Evolutionary conservation across 78 protist genomes (phyloP).

Genomic region (Neovahlkampfia damariscottae): DNA sequence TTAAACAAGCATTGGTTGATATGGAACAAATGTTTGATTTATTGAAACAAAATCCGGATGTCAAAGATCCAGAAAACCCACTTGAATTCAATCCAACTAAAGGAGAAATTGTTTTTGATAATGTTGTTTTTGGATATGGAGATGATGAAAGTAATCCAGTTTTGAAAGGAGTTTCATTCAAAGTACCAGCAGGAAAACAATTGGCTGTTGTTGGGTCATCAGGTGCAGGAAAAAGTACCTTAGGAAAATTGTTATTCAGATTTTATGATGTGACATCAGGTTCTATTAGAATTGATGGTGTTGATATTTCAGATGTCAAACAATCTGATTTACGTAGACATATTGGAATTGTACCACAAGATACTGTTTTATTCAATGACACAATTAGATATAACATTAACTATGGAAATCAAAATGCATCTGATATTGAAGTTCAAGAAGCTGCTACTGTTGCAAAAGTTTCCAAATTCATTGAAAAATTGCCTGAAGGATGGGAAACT

Average conservation of each 20-base stretch:
- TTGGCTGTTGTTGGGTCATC: slow-evolving; percentile 24
- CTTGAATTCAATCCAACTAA: not conserved
- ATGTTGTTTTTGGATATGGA: slow-evolving; percentile 54
- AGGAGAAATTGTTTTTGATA: slow-evolving; percentile 36
- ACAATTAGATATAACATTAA: slow-evolving; percentile 36
- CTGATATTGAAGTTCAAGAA: slow-evolving; percentile 32
- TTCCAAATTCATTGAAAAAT: slow-evolving; percentile 43
- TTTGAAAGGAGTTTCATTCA: not conserved
- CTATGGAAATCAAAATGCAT: slow-evolving; percentile 41
- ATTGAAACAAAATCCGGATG: slow-evolving; percentile 11
- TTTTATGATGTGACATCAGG: slow-evolving; percentile 11
- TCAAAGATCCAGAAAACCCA: not conserved
- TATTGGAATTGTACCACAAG: slow-evolving; percentile 52
- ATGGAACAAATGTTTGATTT: slow-evolving; percentile 55
- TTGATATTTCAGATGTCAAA: slow-evolving; percentile 14
- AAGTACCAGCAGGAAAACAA: not conserved
- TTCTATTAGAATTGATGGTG: slow-evolving; percentile 11
- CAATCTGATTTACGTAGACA: slow-evolving; percentile 3
- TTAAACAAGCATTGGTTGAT: slow-evolving; percentile 62
- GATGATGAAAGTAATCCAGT: slow-evolving; percentile 11
- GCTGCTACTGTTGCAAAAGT: slow-evolving; percentile 46
- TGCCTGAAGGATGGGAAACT: slow-evolving; percentile 54
- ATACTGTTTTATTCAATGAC: slow-evolving; percentile 41
- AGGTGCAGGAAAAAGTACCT: slow-evolving; percentile 27
- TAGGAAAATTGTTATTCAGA: slow-evolving; percentile 7